Conservation (phyloP, 164 flowering plant species). For the Vitis labrusca region DNA sequence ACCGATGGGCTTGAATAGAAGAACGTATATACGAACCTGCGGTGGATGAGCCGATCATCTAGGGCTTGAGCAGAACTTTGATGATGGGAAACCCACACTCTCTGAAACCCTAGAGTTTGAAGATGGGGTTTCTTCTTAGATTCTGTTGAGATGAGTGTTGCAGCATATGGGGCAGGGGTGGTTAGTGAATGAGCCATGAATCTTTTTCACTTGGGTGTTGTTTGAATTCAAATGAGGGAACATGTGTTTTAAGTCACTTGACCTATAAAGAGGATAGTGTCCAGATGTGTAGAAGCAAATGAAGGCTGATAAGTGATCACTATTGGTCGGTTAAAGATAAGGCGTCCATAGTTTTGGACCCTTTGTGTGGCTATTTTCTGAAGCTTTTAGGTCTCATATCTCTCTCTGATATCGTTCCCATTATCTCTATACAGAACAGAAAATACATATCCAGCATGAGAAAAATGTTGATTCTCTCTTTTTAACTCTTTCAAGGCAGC, state of each 20-base stretch:
- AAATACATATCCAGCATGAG: too few species aligned
- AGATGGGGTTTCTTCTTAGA: conserved; percentile 1
- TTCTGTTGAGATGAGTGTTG: conserved; percentile 5
- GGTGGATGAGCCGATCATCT: not conserved
- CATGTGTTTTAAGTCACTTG: not conserved
- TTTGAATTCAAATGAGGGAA: not conserved
- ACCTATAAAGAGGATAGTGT: conserved; percentile 15
- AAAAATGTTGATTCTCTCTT: too few species aligned
- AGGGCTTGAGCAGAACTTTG: not conserved
- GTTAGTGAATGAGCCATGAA: conserved; percentile 30
- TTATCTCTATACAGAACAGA: too few species aligned
- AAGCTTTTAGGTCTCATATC: too few species aligned
- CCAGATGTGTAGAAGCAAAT: not conserved
- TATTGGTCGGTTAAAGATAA: conserved; percentile 18
- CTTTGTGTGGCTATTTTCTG: too few species aligned
- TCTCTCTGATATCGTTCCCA: too few species aligned
- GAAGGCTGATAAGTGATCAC: not conserved
- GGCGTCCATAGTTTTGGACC: too few species aligned
- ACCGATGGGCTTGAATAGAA: not conserved
- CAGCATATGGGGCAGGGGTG: conserved; percentile 7
- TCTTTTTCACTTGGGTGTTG: not conserved
- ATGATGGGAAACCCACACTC: conserved; percentile 2
- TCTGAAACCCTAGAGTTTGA: not conserved
- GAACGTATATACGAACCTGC: conserved; percentile 17
- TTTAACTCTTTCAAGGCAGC: too few species aligned